Evolutionary conservation across 345 rosid species (phyloP).

Genomic region (Citrus hindsii): DNA sequence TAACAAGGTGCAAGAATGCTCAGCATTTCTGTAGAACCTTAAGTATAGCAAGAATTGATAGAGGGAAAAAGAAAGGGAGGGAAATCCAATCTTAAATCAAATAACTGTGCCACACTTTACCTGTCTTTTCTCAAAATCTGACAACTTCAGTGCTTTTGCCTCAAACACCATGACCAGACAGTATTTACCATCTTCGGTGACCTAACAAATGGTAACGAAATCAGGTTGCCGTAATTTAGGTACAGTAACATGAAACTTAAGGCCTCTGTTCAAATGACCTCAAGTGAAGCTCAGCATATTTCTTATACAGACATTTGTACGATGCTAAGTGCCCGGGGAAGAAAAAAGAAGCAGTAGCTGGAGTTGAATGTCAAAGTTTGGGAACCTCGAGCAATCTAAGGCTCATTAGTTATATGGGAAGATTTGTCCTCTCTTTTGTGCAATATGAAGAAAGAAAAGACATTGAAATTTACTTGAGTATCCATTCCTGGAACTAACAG

Average conservation of each 20-base stretch:
- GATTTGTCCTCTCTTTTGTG: background rate
- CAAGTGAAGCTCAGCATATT: background rate
- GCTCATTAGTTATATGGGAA: background rate
- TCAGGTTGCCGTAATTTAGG: background rate
- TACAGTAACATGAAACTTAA: background rate
- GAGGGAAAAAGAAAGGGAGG: background rate
- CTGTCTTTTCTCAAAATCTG: slow-evolving; percentile 87
- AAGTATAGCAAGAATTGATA: background rate
- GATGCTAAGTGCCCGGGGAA: background rate
- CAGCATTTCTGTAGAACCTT: background rate
- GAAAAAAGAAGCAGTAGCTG: background rate
- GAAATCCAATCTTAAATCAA: background rate
- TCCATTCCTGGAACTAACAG: background rate
- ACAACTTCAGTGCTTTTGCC: slow-evolving; percentile 71
- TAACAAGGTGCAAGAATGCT: background rate
- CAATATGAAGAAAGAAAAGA: background rate
- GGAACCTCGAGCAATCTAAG: background rate
- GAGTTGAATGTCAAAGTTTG: background rate
- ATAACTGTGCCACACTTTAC: slow-evolving; percentile 23
- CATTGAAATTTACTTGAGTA: background rate
- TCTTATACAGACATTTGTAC: background rate
- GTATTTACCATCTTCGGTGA: slow-evolving; percentile 75
- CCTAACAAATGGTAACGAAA: slow-evolving; percentile 35
- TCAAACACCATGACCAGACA: slow-evolving; percentile 68
- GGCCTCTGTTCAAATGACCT: background rate